Percentiles rank a stretch among this genome's conserved stretches.
These are phyloP conservation scores for Calocybe indica DNA, from an alignment of 768 basidiomycete genomes.

Conservation along the genomic window DNA sequence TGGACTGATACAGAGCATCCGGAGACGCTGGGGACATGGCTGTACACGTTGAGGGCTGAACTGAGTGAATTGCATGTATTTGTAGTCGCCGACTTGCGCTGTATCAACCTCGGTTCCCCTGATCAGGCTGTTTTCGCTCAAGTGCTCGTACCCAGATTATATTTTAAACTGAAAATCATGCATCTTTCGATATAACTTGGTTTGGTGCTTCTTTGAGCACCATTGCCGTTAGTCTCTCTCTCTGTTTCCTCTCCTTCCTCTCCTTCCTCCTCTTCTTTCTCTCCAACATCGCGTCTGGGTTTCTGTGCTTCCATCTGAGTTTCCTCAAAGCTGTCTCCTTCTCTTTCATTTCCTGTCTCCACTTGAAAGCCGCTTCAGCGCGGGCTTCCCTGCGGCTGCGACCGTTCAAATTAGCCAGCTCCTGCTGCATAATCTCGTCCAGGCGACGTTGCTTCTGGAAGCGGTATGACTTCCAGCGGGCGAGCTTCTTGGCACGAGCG, in stretches of 20 bases:
- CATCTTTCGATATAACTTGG: conserved; percentile 46
- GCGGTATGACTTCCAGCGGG: conserved; percentile 62
- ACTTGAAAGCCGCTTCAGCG: conserved; percentile 74
- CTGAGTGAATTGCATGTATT: neutral
- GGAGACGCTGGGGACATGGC: conserved; percentile 26
- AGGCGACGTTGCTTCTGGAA: conserved; percentile 42
- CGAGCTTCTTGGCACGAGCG: conserved; percentile 75
- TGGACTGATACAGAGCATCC: conserved; percentile 35
- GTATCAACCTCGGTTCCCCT: neutral
- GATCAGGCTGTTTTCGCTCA: too few species aligned
- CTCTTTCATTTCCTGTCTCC: conserved; percentile 51
- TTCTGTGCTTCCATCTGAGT: conserved; percentile 46
- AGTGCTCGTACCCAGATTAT: too few species aligned
- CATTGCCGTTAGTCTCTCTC: conserved; percentile 50
- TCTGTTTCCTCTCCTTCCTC: conserved; percentile 45
- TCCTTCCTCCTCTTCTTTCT: conserved; percentile 51
- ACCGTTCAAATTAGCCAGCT: conserved; percentile 51
- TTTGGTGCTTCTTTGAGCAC: conserved; percentile 49
- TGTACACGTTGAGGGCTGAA: neutral
- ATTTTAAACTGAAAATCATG: too few species aligned
- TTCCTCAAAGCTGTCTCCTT: conserved; percentile 57
- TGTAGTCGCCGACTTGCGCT: neutral
- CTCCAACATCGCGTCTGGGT: conserved; percentile 43
- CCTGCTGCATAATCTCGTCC: conserved; percentile 46
- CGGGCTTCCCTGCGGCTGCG: conserved; percentile 57